phyloP scores from a whole-genome alignment of 495 filamentous ascomycete genomes.

The Jackrogersella multiformis region DNA sequence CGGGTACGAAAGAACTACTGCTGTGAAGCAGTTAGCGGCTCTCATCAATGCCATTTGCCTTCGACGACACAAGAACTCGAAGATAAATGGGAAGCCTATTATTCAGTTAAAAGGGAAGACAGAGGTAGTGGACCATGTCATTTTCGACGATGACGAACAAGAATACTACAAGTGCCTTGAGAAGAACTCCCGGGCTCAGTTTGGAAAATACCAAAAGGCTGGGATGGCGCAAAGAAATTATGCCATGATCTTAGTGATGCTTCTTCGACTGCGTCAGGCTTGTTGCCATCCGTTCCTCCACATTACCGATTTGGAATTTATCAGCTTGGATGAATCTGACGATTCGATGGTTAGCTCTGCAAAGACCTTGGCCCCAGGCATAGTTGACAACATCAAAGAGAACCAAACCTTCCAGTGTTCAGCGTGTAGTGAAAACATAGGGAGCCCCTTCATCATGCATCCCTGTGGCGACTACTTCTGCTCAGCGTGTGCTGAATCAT shows the following conservation, averaged over 20 bases:
- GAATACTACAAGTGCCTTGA: conserved; percentile 77
- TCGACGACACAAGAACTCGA: conserved; percentile 81
- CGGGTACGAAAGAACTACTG: conserved; percentile 49
- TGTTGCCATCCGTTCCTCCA: conserved; percentile 87
- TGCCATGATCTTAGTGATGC: conserved; percentile 81
- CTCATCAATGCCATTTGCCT: conserved; percentile 85
- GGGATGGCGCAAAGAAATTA: conserved; percentile 82
- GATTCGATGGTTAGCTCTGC: conserved; percentile 55
- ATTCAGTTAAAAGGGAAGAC: conserved; percentile 76
- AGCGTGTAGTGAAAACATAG: conserved; percentile 78
- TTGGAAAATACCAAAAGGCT: conserved; percentile 79
- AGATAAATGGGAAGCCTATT: conserved; percentile 87
- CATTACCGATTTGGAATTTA: conserved; percentile 55
- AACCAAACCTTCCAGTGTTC: conserved; percentile 70
- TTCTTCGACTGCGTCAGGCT: conserved; percentile 86
- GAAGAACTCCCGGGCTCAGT: conserved; percentile 67
- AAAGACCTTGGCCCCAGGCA: conserved; percentile 68
- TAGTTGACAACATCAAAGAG: conserved; percentile 73
- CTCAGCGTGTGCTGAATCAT: conserved; percentile 76
- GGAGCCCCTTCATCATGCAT: conserved; percentile 80
- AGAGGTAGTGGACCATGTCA: conserved; percentile 71
- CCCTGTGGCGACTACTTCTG: conserved; percentile 89
- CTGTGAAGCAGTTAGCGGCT: conserved; percentile 76
- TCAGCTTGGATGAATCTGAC: conserved; percentile 68
- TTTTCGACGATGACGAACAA: conserved; percentile 76